Percentiles rank a stretch among this genome's conserved stretches.
phyloP scores from a whole-genome alignment of 306 rosid species.

The Carpinus viminea region DNA sequence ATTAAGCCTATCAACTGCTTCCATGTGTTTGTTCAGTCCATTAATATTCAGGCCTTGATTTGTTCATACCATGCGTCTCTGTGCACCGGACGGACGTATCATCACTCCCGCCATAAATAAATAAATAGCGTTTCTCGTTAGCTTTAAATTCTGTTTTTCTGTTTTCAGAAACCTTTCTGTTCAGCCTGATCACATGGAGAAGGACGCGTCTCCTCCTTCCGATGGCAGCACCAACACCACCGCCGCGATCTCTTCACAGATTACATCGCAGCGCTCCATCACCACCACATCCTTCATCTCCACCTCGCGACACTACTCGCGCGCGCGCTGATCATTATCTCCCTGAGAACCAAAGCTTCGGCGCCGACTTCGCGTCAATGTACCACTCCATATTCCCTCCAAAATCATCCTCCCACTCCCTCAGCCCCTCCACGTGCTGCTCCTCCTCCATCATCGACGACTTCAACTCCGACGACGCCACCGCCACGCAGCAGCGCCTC shows the following conservation, averaged over 20 bases:
- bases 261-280: background rate
- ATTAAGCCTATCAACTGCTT: background rate
- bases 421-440: conserved; percentile 46
- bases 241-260: conserved; percentile 4
- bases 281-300: background rate
- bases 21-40: conserved; percentile 7
- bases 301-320: background rate
- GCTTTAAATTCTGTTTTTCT: background rate
- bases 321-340: background rate
- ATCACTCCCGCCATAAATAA: background rate
- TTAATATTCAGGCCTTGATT: background rate
- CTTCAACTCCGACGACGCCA: background rate
- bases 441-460: conserved; percentile 23
- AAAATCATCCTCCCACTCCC: conserved; percentile 35
- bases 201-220: conserved; percentile 28
- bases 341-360: conserved; percentile 26
- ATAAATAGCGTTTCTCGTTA: background rate
- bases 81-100: background rate
- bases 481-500: conserved; percentile 36
- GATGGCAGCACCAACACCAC: conserved; percentile 4
- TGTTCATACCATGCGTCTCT: too few relatives aligned
- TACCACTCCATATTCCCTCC: conserved; percentile 45
- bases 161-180: background rate
- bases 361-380: conserved; percentile 35
- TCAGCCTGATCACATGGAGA: conserved; percentile 31